Evolutionary conservation across 495 filamentous ascomycete species (phyloP), one percentile per base, ranked within the genome.

Genomic region (Hypoxylon subgilvum): DNA sequence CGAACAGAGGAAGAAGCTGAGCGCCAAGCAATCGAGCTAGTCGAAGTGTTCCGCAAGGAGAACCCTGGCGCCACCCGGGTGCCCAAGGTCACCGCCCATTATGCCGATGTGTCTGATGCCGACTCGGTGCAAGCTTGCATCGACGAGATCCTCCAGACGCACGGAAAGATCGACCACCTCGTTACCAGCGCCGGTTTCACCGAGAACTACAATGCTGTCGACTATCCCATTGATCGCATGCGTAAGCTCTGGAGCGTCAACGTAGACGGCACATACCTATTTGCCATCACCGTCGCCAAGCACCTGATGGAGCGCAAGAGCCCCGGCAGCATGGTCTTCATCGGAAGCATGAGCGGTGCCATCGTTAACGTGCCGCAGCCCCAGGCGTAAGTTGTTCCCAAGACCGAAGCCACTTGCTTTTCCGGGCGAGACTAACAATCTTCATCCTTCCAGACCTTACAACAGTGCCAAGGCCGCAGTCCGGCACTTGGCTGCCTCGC

Each of bases 131-230:
- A 87, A 36, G 61, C 72, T 10, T 85, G 85, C 54, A 77, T 96
- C 34, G 76, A 79, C 23, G 88, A 91, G 48, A 84, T 96, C 53
- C 57, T 82, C 38, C 69, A 76, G 31, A 76, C 83, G 50, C 90
- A 96, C 70, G 87, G 87, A 68, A 84, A 86, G 67, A 88, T 97
- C 67, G 92, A 97, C 74, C 85, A 88, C 70, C 84, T 98, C 22
- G 92, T 98, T 53, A 97, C 93, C 19, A 96, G 92, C 6, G 94
- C 94, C 22, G 94, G 94, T 5, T 95, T 97, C 78, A 91, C 89
- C 6, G 94, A 98, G 76, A 97, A 97, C 75, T 96, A 91, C 67
- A 86, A 92, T 60, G 92, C 92, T 25, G 88, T 91, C 67, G 80
- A 82, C 53, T 98, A 97, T 73, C 91, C 92, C 0, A 81, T 88